Evolutionary conservation across 352 stramenopile genomes (phyloP).

Genomic region (Globisporangium solare): DNA sequence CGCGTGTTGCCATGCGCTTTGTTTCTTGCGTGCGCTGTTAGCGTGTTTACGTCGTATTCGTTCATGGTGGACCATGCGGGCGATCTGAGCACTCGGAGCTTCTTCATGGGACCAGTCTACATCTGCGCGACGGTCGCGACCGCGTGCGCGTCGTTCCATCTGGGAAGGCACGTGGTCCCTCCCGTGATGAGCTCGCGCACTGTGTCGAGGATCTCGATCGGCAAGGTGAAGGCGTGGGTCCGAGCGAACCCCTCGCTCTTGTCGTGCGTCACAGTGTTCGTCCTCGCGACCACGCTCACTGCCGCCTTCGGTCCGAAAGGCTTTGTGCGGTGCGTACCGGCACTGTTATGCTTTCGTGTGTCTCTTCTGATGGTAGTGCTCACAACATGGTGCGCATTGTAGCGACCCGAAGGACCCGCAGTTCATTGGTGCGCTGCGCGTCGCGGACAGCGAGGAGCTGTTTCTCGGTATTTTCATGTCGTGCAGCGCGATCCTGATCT

Average conservation of each 20-base stretch:
- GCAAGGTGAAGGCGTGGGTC: constrained; percentile 11
- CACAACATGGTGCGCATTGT: not conserved
- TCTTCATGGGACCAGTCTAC: constrained; percentile 51
- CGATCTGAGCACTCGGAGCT: constrained; percentile 44
- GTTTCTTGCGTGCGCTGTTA: constrained; percentile 13
- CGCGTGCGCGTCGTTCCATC: constrained; percentile 50
- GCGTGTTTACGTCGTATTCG: constrained; percentile 85
- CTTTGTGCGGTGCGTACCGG: constrained; percentile 48
- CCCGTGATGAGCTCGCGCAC: constrained; percentile 11
- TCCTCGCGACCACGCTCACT: constrained; percentile 31
- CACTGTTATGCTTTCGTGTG: not conserved
- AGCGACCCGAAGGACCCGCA: constrained; percentile 81
- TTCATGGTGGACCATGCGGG: constrained; percentile 86
- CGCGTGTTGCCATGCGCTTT: too few relatives aligned
- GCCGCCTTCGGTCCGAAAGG: constrained; percentile 47
- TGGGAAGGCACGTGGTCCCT: constrained; percentile 33
- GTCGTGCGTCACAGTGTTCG: constrained; percentile 27
- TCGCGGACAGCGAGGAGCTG: constrained; percentile 66
- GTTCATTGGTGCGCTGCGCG: constrained; percentile 51
- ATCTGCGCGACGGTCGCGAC: constrained; percentile 44
- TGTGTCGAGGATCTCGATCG: constrained; percentile 11
- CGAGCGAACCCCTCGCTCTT: constrained; percentile 31
- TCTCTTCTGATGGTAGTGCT: not conserved
- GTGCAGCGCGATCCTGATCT: constrained; percentile 51
- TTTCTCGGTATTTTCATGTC: constrained; percentile 73